Conservation (phyloP, 768 basidiomycete genomes). For the Russula earlei region DNA sequence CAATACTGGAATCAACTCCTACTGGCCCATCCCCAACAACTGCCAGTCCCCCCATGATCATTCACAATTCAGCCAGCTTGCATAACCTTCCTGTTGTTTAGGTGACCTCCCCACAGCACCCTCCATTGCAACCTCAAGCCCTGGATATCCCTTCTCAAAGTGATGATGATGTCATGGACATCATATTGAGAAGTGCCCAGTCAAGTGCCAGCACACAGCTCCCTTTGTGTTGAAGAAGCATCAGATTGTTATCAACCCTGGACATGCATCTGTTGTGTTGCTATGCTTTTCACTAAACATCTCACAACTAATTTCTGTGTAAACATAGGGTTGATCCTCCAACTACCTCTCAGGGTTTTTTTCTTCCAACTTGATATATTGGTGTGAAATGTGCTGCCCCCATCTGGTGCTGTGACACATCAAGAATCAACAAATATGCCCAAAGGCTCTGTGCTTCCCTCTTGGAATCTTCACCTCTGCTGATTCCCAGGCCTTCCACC, state of each 20-base stretch:
- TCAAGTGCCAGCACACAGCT: neutral
- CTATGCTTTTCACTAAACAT: conserved; percentile 3
- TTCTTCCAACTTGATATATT: conserved; percentile 63
- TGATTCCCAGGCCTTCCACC: conserved; percentile 43
- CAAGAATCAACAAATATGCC: conserved; percentile 20
- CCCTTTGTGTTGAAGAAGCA: conserved; percentile 1
- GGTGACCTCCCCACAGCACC: conserved; percentile 34
- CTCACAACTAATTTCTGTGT: conserved; percentile 9
- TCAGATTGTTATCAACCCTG: conserved; percentile 19
- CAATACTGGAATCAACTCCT: conserved; percentile 25
- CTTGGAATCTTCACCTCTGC: conserved; percentile 48
- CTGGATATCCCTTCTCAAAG: conserved; percentile 19
- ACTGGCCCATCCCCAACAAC: conserved; percentile 32
- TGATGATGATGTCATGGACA: conserved; percentile 14
- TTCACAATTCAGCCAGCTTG: conserved; percentile 44
- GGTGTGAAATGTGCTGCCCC: conserved; percentile 42
- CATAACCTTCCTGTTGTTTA: conserved; percentile 52
- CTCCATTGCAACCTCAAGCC: conserved; percentile 29
- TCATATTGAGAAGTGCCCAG: conserved; percentile 18
- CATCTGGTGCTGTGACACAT: conserved; percentile 13
- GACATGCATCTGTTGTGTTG: conserved; percentile 41
- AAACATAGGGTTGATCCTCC: conserved; percentile 43
- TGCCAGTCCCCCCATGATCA: conserved; percentile 27
- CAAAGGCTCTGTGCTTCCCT: conserved; percentile 30
- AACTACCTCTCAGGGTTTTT: conserved; percentile 83